phyloP scores from a whole-genome alignment of 768 basidiomycete genomes.

The Hericium erinaceus region DNA sequence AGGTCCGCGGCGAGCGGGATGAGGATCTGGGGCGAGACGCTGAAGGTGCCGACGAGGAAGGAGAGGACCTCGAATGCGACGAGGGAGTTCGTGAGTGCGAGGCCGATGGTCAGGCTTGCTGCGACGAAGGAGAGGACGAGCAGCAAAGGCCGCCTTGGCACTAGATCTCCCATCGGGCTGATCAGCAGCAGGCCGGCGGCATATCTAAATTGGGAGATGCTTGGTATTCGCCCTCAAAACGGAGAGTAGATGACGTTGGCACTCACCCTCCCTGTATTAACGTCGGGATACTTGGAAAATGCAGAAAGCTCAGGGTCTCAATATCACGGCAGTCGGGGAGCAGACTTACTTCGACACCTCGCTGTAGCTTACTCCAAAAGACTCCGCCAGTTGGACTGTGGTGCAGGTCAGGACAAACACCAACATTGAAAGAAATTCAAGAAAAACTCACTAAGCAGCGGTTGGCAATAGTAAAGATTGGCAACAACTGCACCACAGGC shows the following conservation, averaged over 20 bases:
- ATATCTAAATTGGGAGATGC: conserved; percentile 15
- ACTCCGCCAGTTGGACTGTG: conserved; percentile 31
- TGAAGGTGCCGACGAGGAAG: conserved; percentile 61
- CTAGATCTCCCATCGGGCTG: conserved; percentile 75
- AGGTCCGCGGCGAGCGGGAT: conserved; percentile 77
- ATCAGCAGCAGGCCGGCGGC: conserved; percentile 48
- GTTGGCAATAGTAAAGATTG: conserved; percentile 83
- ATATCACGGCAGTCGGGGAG: not conserved
- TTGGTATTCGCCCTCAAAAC: not conserved
- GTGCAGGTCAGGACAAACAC: not conserved
- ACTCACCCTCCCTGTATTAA: conserved; percentile 58
- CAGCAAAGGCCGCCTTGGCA: conserved; percentile 64
- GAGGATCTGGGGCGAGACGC: conserved; percentile 69
- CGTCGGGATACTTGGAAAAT: conserved; percentile 45
- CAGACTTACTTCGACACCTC: conserved; percentile 4
- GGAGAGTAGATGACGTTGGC: not conserved
- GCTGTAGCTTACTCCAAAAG: conserved; percentile 21
- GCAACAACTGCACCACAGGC: conserved; percentile 36
- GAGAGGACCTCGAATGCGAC: conserved; percentile 55
- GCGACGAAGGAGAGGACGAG: conserved; percentile 39
- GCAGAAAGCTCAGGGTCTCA: not conserved
- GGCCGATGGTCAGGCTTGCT: conserved; percentile 56
- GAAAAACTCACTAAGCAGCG: conserved; percentile 51
- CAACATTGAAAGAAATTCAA: not conserved
- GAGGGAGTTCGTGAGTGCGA: conserved; percentile 53